These are phyloP conservation scores for Kwoniella newhampshirensis DNA, from an alignment of 768 basidiomycete genomes.

Conservation along the genomic window DNA sequence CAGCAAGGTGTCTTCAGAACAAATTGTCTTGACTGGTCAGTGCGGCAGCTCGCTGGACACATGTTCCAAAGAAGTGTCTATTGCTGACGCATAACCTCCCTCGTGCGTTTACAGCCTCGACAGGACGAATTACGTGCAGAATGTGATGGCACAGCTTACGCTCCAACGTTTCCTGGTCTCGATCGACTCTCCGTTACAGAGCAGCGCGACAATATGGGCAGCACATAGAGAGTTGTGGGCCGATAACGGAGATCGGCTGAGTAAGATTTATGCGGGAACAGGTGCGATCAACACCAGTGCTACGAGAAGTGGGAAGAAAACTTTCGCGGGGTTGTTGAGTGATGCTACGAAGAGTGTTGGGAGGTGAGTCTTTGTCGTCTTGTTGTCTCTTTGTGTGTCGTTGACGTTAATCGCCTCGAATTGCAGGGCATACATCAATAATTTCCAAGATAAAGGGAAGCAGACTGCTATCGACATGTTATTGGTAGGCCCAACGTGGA, in stretches of 20 bases:
- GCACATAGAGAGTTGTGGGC: slow-evolving; percentile 95
- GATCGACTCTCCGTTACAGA: slow-evolving; percentile 69
- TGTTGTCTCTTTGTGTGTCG: too few species aligned
- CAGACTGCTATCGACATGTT: slow-evolving; percentile 95
- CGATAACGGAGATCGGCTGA: slow-evolving; percentile 61
- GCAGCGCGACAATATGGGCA: slow-evolving; percentile 63
- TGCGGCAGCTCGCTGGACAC: too few species aligned
- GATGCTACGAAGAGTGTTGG: slow-evolving; percentile 89
- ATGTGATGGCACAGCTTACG: slow-evolving; percentile 79
- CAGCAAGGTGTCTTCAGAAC: slow-evolving; percentile 81
- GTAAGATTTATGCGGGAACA: slow-evolving; percentile 83
- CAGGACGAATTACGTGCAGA: slow-evolving; percentile 95
- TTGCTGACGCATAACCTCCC: not conserved
- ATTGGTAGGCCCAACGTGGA: slow-evolving; percentile 66
- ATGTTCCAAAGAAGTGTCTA: not conserved
- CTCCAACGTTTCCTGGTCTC: slow-evolving; percentile 80
- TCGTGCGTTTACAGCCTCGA: slow-evolving; percentile 66
- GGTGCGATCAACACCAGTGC: slow-evolving; percentile 88
- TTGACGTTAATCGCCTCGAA: too few species aligned
- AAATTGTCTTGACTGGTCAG: slow-evolving; percentile 53
- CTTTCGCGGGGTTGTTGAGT: slow-evolving; percentile 86
- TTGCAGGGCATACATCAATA: slow-evolving; percentile 89
- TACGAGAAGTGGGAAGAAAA: slow-evolving; percentile 90
- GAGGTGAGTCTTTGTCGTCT: slow-evolving; percentile 42
- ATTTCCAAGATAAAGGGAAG: slow-evolving; percentile 93